A percentile compares a stretch with the other conserved stretches of the same genome.
Conservation (phyloP, 805 yeast genomes). For the Ogataea parapolymorpha region DNA sequence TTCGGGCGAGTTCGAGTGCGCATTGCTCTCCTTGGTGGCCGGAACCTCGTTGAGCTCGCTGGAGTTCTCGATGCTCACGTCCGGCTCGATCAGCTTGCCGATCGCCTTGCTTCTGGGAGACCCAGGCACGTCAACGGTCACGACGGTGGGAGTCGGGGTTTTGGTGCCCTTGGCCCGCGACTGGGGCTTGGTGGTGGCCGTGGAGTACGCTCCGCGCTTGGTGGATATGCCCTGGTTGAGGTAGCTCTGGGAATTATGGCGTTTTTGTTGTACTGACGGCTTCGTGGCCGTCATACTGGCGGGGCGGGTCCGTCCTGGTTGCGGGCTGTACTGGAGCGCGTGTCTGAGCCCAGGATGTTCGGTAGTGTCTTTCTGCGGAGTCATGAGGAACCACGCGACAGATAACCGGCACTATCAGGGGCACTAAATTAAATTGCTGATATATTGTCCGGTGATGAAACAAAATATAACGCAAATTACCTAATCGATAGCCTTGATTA, state of each 20-base stretch:
- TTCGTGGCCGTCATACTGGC: conserved; percentile 15
- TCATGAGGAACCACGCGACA: conserved; percentile 1
- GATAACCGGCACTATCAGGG: not conserved
- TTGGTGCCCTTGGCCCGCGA: conserved; percentile 11
- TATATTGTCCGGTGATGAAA: not conserved
- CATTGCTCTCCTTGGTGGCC: conserved; percentile 13
- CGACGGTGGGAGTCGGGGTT: conserved; percentile 23
- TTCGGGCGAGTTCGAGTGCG: conserved; percentile 24
- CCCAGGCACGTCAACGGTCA: conserved; percentile 22
- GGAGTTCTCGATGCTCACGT: conserved; percentile 25
- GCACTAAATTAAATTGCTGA: not conserved
- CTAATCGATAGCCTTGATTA: not conserved
- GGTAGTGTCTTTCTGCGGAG: conserved; percentile 3
- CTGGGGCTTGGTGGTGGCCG: not conserved
- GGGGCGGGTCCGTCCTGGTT: conserved; percentile 14
- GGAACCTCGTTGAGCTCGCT: conserved; percentile 25
- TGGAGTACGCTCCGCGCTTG: conserved; percentile 23
- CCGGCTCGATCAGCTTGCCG: conserved; percentile 22
- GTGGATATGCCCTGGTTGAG: conserved; percentile 16
- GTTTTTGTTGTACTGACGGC: conserved; percentile 29
- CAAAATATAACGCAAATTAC: not conserved
- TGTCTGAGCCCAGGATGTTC: conserved; percentile 3
- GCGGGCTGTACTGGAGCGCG: conserved; percentile 1
- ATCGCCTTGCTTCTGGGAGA: conserved; percentile 24
- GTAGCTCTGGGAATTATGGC: conserved; percentile 31